Evolutionary conservation across 352 stramenopile species (phyloP), one percentile per base, ranked within the genome.

Genomic region (Phytophthora europaea): DNA sequence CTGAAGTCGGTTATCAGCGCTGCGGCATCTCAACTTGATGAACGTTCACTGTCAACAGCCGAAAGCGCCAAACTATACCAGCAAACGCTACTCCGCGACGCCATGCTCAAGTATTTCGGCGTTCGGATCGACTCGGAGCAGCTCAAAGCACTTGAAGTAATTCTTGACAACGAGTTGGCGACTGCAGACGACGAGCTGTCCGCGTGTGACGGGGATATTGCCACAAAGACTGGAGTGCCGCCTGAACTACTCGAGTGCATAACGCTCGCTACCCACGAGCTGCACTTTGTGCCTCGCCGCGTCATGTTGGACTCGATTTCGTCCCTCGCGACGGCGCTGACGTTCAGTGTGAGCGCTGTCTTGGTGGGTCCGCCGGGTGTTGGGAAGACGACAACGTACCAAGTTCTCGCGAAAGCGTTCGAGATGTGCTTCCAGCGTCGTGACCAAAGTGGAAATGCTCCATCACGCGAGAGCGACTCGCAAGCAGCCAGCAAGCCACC

Each of bases 341-440:
- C 60, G 1, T 61, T 43, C 6, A 64, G 23, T n/a, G 33, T 51
- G 6, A 75, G 81, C 18, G 55, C 78, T 2, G 55, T 85, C 8
- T 28, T 88, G 1, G 43, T 65, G 0, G 79, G 79, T 20, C 13
- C 59, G 5, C 66, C 66, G 1, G 81, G 79, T n/a, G 70, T 75
- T 10, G 81, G 81, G 5, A 88, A 88, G 50, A 76, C 81, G 0
- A 73, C 81, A 8, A 15, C 65, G 10, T 86, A 88, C 26, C 65
- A 71, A 33, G 65, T 88, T 0, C 63, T 86, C 1, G 76, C 79
- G 16, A 79, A 47, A 28, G 66, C 79, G 15, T 31, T 86, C 1
- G 64, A 73, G 3, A 16, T 83, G 6, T 66, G 15, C 61, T n/a
- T 55, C 13, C 66, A 68, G 8, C 47, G 36, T 43, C 40, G 16